A percentile compares a stretch with the other conserved stretches of the same genome.
Evolutionary conservation across 1,139 yeast species (phyloP).

Genomic region (Debaryomyces coudertii): DNA sequence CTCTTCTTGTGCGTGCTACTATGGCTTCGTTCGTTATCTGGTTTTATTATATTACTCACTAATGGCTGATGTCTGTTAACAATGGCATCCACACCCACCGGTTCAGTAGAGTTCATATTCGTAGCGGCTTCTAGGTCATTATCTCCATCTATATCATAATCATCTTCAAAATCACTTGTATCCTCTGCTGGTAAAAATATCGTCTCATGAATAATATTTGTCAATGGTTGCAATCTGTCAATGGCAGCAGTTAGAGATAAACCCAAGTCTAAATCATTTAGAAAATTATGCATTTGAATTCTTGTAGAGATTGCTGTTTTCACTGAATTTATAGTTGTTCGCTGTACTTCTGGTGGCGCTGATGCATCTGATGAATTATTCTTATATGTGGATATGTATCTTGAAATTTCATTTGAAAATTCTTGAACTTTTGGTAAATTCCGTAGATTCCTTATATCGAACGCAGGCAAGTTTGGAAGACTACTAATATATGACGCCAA

Average conservation of each 20-base stretch:
- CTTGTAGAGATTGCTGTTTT: conserved; percentile 45
- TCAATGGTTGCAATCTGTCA: conserved; percentile 59
- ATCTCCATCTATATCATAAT: conserved; percentile 16
- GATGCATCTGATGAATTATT: conserved; percentile 12
- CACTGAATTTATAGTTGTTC: conserved; percentile 27
- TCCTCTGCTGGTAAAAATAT: conserved; percentile 56
- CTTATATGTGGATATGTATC: conserved; percentile 32
- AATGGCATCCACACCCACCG: conserved; percentile 57
- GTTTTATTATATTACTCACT: conserved; percentile 53
- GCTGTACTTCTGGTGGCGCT: conserved; percentile 11
- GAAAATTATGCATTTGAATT: conserved; percentile 52
- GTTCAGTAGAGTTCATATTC: conserved; percentile 45
- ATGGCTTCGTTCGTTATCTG: conserved; percentile 19
- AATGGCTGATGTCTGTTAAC: conserved; percentile 51
- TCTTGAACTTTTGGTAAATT: conserved; percentile 26
- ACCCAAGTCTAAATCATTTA: conserved; percentile 56
- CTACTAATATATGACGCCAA: conserved; percentile 16
- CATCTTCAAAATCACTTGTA: conserved; percentile 30
- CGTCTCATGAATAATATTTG: conserved; percentile 53
- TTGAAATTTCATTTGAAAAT: conserved; percentile 34
- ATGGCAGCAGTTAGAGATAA: conserved; percentile 55
- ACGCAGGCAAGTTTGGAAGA: conserved; percentile 20
- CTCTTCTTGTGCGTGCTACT: conserved; percentile 15
- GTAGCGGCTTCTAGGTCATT: conserved; percentile 21
- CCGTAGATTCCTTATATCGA: conserved; percentile 26